Conservation (phyloP, 768 basidiomycete species). For the Boletus coccyginus region DNA sequence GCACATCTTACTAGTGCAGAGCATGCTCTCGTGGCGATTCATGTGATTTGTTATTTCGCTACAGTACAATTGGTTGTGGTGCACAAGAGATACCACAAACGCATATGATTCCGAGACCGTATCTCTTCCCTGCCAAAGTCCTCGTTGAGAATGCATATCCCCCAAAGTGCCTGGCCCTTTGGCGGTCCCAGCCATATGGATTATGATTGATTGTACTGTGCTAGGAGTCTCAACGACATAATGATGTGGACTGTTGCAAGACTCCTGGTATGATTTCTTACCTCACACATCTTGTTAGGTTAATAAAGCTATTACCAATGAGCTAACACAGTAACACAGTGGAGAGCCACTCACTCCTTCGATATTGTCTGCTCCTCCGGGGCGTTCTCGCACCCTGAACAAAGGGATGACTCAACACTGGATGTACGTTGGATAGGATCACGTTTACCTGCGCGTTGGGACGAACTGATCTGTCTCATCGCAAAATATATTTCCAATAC, state of each 20-base stretch:
- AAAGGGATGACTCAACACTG: not conserved
- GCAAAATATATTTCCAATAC: slow-evolving; percentile 43
- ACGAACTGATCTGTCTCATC: slow-evolving; percentile 49
- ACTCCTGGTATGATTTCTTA: not conserved
- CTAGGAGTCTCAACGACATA: not conserved
- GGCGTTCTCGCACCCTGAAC: slow-evolving; percentile 60
- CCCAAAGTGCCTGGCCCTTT: not conserved
- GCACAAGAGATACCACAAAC: too few relatives aligned
- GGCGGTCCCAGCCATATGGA: not conserved
- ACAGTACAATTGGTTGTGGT: not conserved
- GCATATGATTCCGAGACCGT: not conserved
- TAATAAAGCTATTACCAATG: slow-evolving; percentile 28
- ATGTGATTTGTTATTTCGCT: not conserved
- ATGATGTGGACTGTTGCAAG: not conserved
- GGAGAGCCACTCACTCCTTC: slow-evolving; percentile 31
- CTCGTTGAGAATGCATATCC: not conserved
- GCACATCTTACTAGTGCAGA: too few relatives aligned
- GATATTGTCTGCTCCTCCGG: slow-evolving; percentile 66
- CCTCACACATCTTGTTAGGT: not conserved
- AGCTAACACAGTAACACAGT: slow-evolving; percentile 4
- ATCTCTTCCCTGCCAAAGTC: not conserved
- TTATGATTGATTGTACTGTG: not conserved
- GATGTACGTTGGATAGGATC: not conserved
- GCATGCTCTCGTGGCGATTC: not conserved
- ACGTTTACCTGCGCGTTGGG: slow-evolving; percentile 62